Conservation (phyloP, 2,329 filamentous ascomycete genomes). For the Arthrobotrys sinensis region DNA sequence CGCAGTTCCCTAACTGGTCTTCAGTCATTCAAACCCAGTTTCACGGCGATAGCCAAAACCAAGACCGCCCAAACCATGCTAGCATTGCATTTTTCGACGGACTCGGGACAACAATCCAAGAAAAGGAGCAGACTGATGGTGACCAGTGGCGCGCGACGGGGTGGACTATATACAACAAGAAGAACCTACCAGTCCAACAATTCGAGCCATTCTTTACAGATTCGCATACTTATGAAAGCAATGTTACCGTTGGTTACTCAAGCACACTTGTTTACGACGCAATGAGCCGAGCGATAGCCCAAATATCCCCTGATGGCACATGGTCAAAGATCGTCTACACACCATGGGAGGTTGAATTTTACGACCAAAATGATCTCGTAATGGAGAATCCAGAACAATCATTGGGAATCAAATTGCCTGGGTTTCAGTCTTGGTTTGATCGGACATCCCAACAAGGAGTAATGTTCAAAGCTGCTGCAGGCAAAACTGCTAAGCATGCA, state of each 20-base stretch:
- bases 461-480: background rate
- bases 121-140: constrained; percentile 5
- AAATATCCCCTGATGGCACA: constrained; percentile 60
- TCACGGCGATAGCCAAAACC: too few relatives aligned
- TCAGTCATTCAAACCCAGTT: too few relatives aligned
- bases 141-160: constrained; percentile 61
- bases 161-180: constrained; percentile 64
- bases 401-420: background rate
- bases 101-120: constrained; percentile 28
- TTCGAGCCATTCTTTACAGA: constrained; percentile 63
- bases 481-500: constrained; percentile 25
- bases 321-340: constrained; percentile 58
- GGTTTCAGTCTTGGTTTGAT: background rate
- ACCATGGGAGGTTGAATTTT: constrained; percentile 35
- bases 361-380: constrained; percentile 46
- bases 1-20: background rate
- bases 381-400: constrained; percentile 16
- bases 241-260: constrained; percentile 34
- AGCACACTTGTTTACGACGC: constrained; percentile 55
- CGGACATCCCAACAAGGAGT: background rate
- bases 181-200: constrained; percentile 59
- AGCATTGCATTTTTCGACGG: constrained; percentile 42
- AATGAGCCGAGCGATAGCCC: constrained; percentile 51
- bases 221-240: constrained; percentile 54
- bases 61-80: too few relatives aligned